These are phyloP conservation scores for Vigna trinervia DNA, from an alignment of 306 rosid species.

Conservation along the genomic window DNA sequence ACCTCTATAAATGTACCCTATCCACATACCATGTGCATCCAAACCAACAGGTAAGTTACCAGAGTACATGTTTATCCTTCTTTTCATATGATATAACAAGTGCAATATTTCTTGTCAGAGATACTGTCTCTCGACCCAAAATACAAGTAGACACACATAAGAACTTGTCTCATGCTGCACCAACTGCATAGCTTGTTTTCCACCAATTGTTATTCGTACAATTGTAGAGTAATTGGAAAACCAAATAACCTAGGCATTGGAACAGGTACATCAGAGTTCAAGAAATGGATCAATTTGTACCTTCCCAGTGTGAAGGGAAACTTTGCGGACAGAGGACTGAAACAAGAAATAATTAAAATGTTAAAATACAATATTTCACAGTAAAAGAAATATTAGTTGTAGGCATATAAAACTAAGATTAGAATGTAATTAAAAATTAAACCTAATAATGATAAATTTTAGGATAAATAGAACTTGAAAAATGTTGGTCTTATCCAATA, in stretches of 20 bases:
- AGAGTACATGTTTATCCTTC: not conserved
- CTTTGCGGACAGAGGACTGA: constrained; percentile 94
- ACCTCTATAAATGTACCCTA: not conserved
- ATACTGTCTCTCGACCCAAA: not conserved
- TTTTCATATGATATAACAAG: not conserved
- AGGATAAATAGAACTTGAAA: constrained; percentile 1
- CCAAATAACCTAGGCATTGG: not conserved
- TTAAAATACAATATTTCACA: constrained; percentile 30
- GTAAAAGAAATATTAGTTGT: constrained; percentile 5
- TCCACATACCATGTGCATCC: not conserved
- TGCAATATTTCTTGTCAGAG: not conserved
- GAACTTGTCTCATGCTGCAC: not conserved
- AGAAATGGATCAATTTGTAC: constrained; percentile 49
- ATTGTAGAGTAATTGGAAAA: constrained; percentile 9
- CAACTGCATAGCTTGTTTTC: not conserved
- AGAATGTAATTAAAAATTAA: constrained; percentile 30
- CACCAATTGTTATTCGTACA: constrained; percentile 2
- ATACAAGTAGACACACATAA: not conserved
- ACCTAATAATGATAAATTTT: constrained; percentile 9
- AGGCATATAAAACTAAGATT: constrained; percentile 2
- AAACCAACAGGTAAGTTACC: not conserved
- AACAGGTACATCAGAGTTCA: constrained; percentile 33
- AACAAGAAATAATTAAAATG: constrained; percentile 40
- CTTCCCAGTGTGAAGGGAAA: constrained; percentile 85
- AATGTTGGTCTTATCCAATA: not conserved